Evolutionary conservation across 345 rosid species (phyloP), one percentile per base, ranked within the genome.

Genomic region (Luvunga scandens): DNA sequence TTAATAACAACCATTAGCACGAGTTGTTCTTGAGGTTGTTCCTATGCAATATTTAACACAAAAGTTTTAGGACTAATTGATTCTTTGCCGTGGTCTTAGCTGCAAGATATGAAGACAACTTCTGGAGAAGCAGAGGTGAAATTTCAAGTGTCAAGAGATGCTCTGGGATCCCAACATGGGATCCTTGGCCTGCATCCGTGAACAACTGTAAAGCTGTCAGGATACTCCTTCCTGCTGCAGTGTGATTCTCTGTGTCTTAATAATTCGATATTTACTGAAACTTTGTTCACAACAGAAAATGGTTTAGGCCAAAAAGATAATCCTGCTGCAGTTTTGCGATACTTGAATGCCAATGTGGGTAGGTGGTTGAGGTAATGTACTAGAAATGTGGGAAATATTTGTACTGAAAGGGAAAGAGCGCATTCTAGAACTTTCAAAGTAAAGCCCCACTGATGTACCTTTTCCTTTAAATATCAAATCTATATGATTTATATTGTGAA

Each of bases 131-230:
- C 88, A 39, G 91, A 88, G 75, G 89, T 91, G 70, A 91, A 88
- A 76, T 89, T 91, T 81, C 94, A 89, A 84, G 92, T 89, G 38
- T 91, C 92, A 10, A 85, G 84, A 80, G 90, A 89, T 28, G 88
- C 90, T 16, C 81, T 89, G 73, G 92, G 84, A 36, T 88, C 87
- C n/a, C n/a, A n/a, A n/a, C 27, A 91, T 91, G 85, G 89, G 83
- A 81, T 89, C 94, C 61, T 84, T 91, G 92, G 85, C 91, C 57
- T 83, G 65, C 74, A 89, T 89, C 36, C 85, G 86, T 27, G 91
- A 89, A 73, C 92, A 89, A 81, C 87, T 91, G 22, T 89, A 87
- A 72, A 85, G 59, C 45, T 56, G 90, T 85, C 72, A 86, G 90
- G 67, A 60, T 68, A 63, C 65, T 57, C 57, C 33, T 80, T 22